Evolutionary conservation across 441 rosid species (phyloP).

Genomic region (Populus hybrid): DNA sequence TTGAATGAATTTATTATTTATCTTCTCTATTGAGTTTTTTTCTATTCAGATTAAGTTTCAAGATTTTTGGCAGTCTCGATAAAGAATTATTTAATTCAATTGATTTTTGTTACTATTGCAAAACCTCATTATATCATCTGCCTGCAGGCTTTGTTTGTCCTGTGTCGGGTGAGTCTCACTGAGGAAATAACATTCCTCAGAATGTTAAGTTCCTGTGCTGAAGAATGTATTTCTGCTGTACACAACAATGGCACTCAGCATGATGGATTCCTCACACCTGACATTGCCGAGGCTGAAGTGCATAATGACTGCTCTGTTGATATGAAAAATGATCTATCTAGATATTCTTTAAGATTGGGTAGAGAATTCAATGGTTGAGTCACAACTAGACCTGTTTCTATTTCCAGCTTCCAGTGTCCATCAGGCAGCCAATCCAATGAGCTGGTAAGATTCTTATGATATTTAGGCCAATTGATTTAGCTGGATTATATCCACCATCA

Average conservation of each 20-base stretch:
- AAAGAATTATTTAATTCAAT: not conserved
- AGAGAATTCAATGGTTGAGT: conserved; percentile 20
- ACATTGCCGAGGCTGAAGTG: conserved; percentile 20
- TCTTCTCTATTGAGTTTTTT: not conserved
- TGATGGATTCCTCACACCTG: conserved; percentile 33
- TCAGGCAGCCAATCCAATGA: conserved; percentile 23
- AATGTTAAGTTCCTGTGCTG: conserved; percentile 41
- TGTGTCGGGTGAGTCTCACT: conserved; percentile 45
- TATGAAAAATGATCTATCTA: conserved; percentile 20
- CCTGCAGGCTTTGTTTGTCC: conserved; percentile 50
- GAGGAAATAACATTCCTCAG: conserved; percentile 28
- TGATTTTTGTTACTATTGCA: not conserved
- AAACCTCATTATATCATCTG: not conserved
- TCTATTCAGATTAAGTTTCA: not conserved
- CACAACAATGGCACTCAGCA: conserved; percentile 39
- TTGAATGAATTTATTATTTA: conserved; percentile 1
- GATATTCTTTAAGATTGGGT: conserved; percentile 12
- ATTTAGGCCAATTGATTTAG: not conserved
- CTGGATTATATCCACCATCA: not conserved
- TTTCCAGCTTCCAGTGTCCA: conserved; percentile 23
- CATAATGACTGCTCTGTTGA: conserved; percentile 8
- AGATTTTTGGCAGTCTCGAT: not conserved
- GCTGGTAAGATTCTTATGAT: conserved; percentile 28
- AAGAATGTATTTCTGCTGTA: conserved; percentile 38
- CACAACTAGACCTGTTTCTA: conserved; percentile 21